Evolutionary conservation across 805 yeast genomes (phyloP).

Genomic region (Barnettozyma vustinii): DNA sequence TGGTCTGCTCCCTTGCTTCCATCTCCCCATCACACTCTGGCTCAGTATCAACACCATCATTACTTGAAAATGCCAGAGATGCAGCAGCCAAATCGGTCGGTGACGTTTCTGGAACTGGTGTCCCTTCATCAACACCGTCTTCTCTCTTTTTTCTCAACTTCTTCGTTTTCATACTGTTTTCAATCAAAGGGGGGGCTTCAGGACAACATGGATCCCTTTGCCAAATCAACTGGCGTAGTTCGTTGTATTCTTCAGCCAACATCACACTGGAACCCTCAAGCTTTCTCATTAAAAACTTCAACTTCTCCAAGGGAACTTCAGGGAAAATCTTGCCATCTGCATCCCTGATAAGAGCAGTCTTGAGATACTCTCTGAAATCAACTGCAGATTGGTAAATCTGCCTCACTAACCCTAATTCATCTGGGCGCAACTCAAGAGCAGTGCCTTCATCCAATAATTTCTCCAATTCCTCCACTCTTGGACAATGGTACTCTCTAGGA

Average conservation of each 20-base stretch:
- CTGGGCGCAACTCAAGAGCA: constrained; percentile 28
- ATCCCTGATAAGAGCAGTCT: constrained; percentile 12
- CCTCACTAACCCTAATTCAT: constrained; percentile 26
- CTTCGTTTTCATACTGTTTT: constrained; percentile 9
- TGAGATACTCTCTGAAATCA: constrained; percentile 20
- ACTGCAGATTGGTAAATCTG: constrained; percentile 16
- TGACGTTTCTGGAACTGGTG: neutral
- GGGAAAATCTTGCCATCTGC: constrained; percentile 22
- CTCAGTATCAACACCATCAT: neutral
- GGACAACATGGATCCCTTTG: constrained; percentile 23
- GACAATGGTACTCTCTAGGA: constrained; percentile 30
- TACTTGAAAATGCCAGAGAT: neutral
- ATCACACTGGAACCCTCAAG: constrained; percentile 38
- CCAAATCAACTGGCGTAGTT: constrained; percentile 24
- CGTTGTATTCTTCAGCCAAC: constrained; percentile 30
- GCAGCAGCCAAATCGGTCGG: neutral
- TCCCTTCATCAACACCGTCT: neutral
- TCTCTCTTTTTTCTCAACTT: neutral
- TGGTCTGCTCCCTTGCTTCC: neutral
- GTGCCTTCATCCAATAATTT: constrained; percentile 25
- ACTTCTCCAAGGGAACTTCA: constrained; percentile 15
- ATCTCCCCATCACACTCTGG: neutral
- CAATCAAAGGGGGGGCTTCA: constrained; percentile 24
- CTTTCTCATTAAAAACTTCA: constrained; percentile 43
- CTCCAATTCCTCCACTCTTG: constrained; percentile 30